phyloP scores from a whole-genome alignment of 352 stramenopile genomes.

The Thraustochytrium striatum region DNA sequence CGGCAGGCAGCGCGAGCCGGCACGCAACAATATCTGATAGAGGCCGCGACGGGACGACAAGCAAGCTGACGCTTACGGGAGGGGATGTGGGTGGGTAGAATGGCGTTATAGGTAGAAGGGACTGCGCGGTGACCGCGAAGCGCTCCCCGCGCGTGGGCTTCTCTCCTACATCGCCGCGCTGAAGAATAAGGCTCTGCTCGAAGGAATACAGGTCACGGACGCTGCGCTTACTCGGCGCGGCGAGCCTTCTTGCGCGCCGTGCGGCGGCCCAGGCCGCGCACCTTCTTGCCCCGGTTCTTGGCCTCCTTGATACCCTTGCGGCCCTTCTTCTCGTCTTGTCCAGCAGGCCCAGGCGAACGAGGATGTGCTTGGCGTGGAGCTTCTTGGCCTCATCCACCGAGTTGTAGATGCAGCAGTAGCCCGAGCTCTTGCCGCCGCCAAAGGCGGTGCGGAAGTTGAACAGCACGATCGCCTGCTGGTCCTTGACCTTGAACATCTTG shows the following conservation, averaged over 20 bases:
- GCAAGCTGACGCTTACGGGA: too few relatives aligned
- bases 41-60: too few relatives aligned
- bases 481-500: constrained; percentile 69
- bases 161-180: too few relatives aligned
- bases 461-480: constrained; percentile 42
- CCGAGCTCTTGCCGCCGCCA: constrained; percentile 93
- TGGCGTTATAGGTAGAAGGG: too few relatives aligned
- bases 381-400: constrained; percentile 94
- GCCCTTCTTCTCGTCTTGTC: constrained; percentile 82
- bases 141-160: too few relatives aligned
- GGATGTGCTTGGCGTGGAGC: constrained; percentile 96
- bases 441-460: constrained; percentile 68
- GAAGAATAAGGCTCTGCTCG: background rate
- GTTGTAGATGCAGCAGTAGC: constrained; percentile 98
- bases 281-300: constrained; percentile 98
- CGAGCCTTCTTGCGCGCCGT: constrained; percentile 98
- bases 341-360: constrained; percentile 70
- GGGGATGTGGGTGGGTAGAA: too few relatives aligned
- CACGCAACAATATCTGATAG: too few relatives aligned
- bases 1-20: too few relatives aligned
- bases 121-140: too few relatives aligned
- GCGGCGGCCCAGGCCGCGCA: constrained; percentile 91
- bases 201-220: background rate
- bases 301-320: constrained; percentile 99
- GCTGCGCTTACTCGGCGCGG: constrained; percentile 48